Percentiles rank a stretch among this genome's conserved stretches.
Conservation (phyloP, 805 yeast genomes). For the Lipomyces mesembrius region DNA sequence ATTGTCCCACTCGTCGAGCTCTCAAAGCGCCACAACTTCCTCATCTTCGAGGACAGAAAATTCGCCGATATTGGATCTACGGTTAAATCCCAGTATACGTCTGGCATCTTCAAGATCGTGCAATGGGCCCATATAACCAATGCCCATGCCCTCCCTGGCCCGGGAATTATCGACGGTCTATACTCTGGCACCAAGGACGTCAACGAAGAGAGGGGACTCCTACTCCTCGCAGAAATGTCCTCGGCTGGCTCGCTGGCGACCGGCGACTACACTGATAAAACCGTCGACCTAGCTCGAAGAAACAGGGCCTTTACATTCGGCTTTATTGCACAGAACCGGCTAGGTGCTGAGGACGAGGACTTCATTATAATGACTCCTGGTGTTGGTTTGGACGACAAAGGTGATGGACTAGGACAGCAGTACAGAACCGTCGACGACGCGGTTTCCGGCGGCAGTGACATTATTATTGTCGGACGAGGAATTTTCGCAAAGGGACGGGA, state of each 20-base stretch:
- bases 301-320: slow-evolving; percentile 94
- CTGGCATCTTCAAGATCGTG: slow-evolving; percentile 88
- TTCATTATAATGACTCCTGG: slow-evolving; percentile 99
- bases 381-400: slow-evolving; percentile 95
- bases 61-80: slow-evolving; percentile 99
- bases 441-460: slow-evolving; percentile 82
- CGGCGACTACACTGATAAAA: slow-evolving; percentile 85
- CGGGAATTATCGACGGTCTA: slow-evolving; percentile 87
- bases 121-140: slow-evolving; percentile 96
- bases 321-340: slow-evolving; percentile 88
- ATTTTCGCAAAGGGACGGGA: slow-evolving; percentile 93
- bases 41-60: slow-evolving; percentile 95
- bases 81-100: slow-evolving; percentile 88
- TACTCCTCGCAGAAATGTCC: slow-evolving; percentile 95
- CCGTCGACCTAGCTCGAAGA: slow-evolving; percentile 85
- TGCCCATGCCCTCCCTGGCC: slow-evolving; percentile 97
- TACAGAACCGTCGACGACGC: slow-evolving; percentile 91
- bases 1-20: slow-evolving; percentile 72
- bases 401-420: slow-evolving; percentile 95
- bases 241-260: slow-evolving; percentile 92
- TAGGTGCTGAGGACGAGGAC: slow-evolving; percentile 85
- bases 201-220: slow-evolving; percentile 72
- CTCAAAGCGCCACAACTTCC: slow-evolving; percentile 79
- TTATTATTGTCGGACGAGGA: slow-evolving; percentile 98
- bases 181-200: slow-evolving; percentile 68